Conservation (phyloP, 2,329 filamentous ascomycete species). For the Penicillium sp. region DNA sequence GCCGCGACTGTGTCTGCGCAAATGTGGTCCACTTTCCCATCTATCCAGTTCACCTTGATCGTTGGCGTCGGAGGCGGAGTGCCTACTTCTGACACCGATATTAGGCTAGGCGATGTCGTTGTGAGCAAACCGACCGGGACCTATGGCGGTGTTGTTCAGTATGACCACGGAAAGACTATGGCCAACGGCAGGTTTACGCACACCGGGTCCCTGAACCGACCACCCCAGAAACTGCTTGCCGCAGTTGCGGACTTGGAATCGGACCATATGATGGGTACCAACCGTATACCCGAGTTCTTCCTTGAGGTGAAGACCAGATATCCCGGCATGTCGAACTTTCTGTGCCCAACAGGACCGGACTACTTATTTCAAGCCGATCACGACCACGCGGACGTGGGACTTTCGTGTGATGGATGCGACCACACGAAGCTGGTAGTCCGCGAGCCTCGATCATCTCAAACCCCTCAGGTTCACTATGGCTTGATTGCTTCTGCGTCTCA, state of each 20-base stretch:
- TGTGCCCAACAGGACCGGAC: neutral
- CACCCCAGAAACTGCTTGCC: slow-evolving; percentile 5
- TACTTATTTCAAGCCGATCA: neutral
- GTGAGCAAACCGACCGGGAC: slow-evolving; percentile 4
- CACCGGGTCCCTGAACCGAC: slow-evolving; percentile 9
- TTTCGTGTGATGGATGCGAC: neutral
- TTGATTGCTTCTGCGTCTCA: slow-evolving; percentile 12
- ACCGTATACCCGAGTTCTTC: neutral
- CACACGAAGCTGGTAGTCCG: neutral
- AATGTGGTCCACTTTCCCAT: slow-evolving; percentile 32
- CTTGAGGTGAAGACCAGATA: neutral
- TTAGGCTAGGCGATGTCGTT: slow-evolving; percentile 10
- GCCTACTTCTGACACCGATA: slow-evolving; percentile 25
- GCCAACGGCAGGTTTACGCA: slow-evolving; percentile 1
- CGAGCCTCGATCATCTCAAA: neutral
- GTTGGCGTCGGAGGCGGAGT: slow-evolving; percentile 39
- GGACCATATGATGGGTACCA: slow-evolving; percentile 4
- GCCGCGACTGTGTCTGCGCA: slow-evolving; percentile 4
- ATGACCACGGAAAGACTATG: slow-evolving; percentile 10
- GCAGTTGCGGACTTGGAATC: slow-evolving; percentile 1
- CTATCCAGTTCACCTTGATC: slow-evolving; percentile 31
- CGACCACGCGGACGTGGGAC: neutral
- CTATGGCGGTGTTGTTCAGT: slow-evolving; percentile 8
- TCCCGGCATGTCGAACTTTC: neutral
- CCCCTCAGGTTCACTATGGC: slow-evolving; percentile 5